Evolutionary conservation across 148 eudicot genomes (phyloP).

Genomic region (Amaranthus cruentus): DNA sequence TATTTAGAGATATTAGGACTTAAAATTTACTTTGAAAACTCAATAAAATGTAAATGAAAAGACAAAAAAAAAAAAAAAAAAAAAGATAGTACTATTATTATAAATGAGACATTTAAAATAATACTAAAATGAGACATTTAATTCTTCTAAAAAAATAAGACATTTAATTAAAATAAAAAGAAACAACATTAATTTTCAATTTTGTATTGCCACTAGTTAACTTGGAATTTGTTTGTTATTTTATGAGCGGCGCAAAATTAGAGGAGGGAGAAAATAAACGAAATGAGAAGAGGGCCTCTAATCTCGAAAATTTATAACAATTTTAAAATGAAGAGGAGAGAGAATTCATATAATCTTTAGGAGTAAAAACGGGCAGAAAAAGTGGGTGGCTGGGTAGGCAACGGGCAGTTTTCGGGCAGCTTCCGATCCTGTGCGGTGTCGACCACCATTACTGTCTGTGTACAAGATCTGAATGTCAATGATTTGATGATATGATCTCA

Average conservation of each 20-base stretch:
- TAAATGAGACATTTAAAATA: neutral
- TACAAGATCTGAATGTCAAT: neutral
- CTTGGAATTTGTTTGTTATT: neutral
- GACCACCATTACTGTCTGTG: neutral
- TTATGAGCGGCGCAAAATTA: neutral
- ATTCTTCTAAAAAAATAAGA: neutral
- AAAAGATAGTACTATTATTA: too few species aligned
- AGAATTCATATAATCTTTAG: neutral
- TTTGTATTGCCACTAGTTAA: too few species aligned
- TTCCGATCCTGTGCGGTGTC: neutral
- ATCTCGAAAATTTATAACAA: conserved; percentile 8
- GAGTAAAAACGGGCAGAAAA: conserved; percentile 5
- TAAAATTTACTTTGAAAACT: too few species aligned
- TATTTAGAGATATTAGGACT: too few species aligned
- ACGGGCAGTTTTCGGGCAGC: neutral
- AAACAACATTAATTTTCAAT: neutral
- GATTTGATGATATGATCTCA: conserved; percentile 1
- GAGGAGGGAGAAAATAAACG: neutral
- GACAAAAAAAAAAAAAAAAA: too few species aligned
- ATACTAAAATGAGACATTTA: too few species aligned
- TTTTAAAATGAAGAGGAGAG: neutral
- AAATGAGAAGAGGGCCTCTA: neutral
- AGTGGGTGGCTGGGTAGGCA: neutral
- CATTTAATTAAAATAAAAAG: neutral
- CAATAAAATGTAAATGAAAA: too few species aligned